Evolutionary conservation across 805 yeast genomes (phyloP), one percentile per base, ranked within the genome.

Genomic region (Starmera amethionina): DNA sequence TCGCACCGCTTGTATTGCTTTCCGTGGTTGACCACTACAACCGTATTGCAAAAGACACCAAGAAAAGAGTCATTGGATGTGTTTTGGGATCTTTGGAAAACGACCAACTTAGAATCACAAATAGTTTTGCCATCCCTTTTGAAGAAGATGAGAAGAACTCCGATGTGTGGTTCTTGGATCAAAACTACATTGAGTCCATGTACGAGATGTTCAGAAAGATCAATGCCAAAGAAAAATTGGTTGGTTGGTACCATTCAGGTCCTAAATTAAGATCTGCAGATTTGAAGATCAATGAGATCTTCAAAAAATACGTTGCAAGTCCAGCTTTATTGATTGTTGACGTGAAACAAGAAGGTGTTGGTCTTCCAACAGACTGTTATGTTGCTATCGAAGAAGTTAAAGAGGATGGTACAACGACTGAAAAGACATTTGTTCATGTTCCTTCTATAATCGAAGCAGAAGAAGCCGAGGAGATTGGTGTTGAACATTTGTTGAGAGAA

Each of bases 201-300:
- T 82, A 88, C 48, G 96, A 88, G 50, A 93, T 93, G 99, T 90
- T 88, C 66, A 87, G 85, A 59, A 93, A 94, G 62, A 89, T 93
- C 60, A 94, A 89, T 65, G 99, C 99, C 15, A 89, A 86, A 64
- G 99, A 93, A 62, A 85, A 79, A 59, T 71, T 93, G 37, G 79
- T 93, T 58, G 99, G 99, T n/a, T 93, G 99, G 99, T 93, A 93
- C 60, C 99, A 93, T 62, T 82, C 96, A 8, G 99, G 98, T 5
- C 97, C 97, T 15, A 88, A 88, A 60, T 73, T 94, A 48, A 79
- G 77, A 52, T 74, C 89, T 2, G 81, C 94, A 13, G 99, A 93
- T 58, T 68, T 93, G 47, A 85, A 83, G 58, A 93, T 93, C 55
- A 90, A 90, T 59, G 96, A 93, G 48, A 64, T 82, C 40, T 88